phyloP scores from a whole-genome alignment of 352 stramenopile genomes.

The Phytophthora pistaciae region DNA sequence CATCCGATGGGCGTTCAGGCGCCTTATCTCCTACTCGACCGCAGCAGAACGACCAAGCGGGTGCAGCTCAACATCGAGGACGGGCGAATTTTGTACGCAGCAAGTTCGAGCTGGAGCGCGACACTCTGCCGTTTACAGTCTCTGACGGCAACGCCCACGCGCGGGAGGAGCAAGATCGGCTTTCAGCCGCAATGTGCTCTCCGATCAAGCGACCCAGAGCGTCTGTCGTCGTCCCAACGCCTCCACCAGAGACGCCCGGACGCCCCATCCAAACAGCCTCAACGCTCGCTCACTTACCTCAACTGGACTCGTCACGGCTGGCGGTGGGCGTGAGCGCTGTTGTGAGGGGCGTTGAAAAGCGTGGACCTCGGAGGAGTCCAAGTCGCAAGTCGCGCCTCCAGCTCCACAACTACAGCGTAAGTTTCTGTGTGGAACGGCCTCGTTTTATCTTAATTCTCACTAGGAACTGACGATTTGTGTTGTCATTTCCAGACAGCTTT shows the following conservation, averaged over 20 bases:
- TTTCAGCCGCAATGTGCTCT: conserved; percentile 41
- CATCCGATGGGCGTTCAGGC: conserved; percentile 4
- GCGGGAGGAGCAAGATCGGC: conserved; percentile 32
- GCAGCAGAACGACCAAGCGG: conserved; percentile 8
- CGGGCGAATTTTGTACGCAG: conserved; percentile 24
- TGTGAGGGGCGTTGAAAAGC: conserved; percentile 61
- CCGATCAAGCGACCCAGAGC: conserved; percentile 37
- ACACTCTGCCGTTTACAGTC: conserved; percentile 42
- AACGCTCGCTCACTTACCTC: conserved; percentile 43
- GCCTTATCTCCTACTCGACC: conserved; percentile 32
- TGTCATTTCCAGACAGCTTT: conserved; percentile 27
- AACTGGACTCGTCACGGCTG: conserved; percentile 62
- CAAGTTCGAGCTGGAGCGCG: conserved; percentile 58
- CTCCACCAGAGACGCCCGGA: conserved; percentile 20
- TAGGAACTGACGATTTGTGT: not conserved
- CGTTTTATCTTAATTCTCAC: not conserved
- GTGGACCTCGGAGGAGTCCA: conserved; percentile 49
- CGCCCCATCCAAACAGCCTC: conserved; percentile 45
- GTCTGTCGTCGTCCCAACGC: conserved; percentile 2
- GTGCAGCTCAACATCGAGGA: conserved; percentile 7
- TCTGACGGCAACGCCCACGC: conserved; percentile 44
- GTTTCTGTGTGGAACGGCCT: conserved; percentile 10
- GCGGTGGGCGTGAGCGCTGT: conserved; percentile 65
- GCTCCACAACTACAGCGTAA: conserved; percentile 73
- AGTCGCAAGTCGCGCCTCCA: conserved; percentile 64